These are phyloP conservation scores for Diaporthe humulicola DNA, from an alignment of 2,329 filamentous ascomycete species.

Conservation along the genomic window DNA sequence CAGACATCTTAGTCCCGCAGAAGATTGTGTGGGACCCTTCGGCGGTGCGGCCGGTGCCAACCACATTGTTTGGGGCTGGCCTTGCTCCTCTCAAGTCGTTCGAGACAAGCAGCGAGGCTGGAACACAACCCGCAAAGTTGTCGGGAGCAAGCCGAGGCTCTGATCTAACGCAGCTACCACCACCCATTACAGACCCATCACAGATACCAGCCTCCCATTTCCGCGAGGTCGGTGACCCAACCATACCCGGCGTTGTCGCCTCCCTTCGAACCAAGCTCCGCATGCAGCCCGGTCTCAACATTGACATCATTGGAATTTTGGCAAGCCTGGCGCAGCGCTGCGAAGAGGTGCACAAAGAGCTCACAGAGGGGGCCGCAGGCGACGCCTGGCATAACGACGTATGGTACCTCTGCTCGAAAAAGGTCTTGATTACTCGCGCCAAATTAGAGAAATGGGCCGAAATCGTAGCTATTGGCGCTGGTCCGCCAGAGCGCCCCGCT, in stretches of 20 bases:
- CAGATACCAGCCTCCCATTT: constrained; percentile 41
- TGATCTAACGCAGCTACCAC: background rate
- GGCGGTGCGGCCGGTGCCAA: constrained; percentile 9
- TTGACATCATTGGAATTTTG: constrained; percentile 60
- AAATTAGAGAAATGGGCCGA: constrained; percentile 64
- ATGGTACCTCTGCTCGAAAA: constrained; percentile 63
- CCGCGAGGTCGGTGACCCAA: constrained; percentile 51
- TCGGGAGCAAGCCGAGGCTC: background rate
- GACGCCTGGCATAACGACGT: constrained; percentile 58
- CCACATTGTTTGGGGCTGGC: background rate
- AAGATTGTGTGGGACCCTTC: constrained; percentile 39
- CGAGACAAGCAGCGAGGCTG: background rate
- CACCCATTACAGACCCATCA: constrained; percentile 27
- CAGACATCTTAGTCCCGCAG: constrained; percentile 32
- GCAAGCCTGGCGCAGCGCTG: constrained; percentile 56
- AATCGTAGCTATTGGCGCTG: constrained; percentile 52
- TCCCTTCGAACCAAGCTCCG: constrained; percentile 57
- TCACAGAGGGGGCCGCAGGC: constrained; percentile 49
- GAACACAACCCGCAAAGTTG: background rate
- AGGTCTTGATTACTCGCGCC: constrained; percentile 59
- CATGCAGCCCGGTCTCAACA: constrained; percentile 57
- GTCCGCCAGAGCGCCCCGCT: background rate
- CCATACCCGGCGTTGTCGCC: constrained; percentile 55
- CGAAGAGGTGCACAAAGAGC: constrained; percentile 56
- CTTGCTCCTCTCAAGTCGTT: constrained; percentile 22